A percentile compares a stretch with the other conserved stretches of the same genome.
Evolutionary conservation across 2,329 filamentous ascomycete species (phyloP).

Genomic region (Clonostachys rosea): DNA sequence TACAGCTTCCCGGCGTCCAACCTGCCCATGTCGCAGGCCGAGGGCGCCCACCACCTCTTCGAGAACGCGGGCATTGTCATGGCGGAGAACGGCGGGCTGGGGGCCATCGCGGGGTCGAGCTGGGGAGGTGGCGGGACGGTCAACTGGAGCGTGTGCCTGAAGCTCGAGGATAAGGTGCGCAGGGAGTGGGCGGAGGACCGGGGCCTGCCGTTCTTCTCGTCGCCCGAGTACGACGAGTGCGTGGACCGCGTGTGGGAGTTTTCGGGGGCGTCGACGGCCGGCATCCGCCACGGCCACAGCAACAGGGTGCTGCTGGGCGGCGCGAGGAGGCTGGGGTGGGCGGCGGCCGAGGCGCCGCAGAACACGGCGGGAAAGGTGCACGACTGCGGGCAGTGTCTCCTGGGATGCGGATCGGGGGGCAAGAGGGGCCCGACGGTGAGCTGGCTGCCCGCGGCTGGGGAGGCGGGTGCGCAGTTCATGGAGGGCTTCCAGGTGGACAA

Average conservation of each 20-base stretch:
- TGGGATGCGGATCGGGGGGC: slow-evolving; percentile 60
- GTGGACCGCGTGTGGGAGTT: slow-evolving; percentile 73
- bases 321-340: slow-evolving; percentile 67
- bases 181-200: slow-evolving; percentile 70
- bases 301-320: slow-evolving; percentile 74
- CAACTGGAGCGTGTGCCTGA: slow-evolving; percentile 71
- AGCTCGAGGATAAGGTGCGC: slow-evolving; percentile 71
- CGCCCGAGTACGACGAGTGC: slow-evolving; percentile 68
- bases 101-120: slow-evolving; percentile 61
- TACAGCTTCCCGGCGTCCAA: slow-evolving; percentile 70
- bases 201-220: slow-evolving; percentile 68
- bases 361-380: slow-evolving; percentile 74
- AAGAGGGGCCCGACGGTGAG: slow-evolving; percentile 77
- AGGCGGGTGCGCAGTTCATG: slow-evolving; percentile 73
- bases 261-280: slow-evolving; percentile 68
- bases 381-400: slow-evolving; percentile 62
- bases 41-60: slow-evolving; percentile 60
- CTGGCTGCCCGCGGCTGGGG: slow-evolving; percentile 74
- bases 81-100: slow-evolving; percentile 53
- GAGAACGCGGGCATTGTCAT: slow-evolving; percentile 59
- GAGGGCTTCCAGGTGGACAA: slow-evolving; percentile 74
- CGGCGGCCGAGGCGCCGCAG: slow-evolving; percentile 65
- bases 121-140: slow-evolving; percentile 87
- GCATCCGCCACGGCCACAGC: slow-evolving; percentile 67
- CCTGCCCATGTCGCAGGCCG: slow-evolving; percentile 67